Evolutionary conservation across 1,284 basidiomycete genomes (phyloP).

Genomic region (Agroathelia rolfsii): DNA sequence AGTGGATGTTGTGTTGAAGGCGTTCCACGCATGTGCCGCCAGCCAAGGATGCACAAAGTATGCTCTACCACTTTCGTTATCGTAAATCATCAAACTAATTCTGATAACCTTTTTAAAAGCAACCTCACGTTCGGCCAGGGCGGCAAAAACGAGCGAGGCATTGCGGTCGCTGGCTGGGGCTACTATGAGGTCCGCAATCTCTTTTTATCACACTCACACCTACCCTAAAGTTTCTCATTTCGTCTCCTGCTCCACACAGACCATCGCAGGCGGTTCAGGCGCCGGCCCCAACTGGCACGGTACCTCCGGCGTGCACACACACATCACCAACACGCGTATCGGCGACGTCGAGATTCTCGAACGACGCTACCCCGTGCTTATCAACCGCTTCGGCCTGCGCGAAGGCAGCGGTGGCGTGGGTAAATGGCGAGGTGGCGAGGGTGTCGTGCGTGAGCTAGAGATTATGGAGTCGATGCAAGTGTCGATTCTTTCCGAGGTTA

Average conservation of each 20-base stretch:
- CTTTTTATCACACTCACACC: too few relatives aligned
- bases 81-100: constrained; percentile 7
- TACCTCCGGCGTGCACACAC: constrained; percentile 78
- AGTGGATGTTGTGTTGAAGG: constrained; percentile 90
- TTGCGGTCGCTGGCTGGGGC: constrained; percentile 77
- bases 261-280: constrained; percentile 88
- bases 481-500: constrained; percentile 74
- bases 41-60: constrained; percentile 92
- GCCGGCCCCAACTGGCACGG: constrained; percentile 90
- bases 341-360: constrained; percentile 92
- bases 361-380: constrained; percentile 79
- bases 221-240: too few relatives aligned
- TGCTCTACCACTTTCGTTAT: constrained; percentile 17
- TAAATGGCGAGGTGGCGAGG: constrained; percentile 77
- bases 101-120: constrained; percentile 25
- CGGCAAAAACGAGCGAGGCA: constrained; percentile 77
- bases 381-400: constrained; percentile 78
- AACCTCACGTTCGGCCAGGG: constrained; percentile 89
- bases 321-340: constrained; percentile 92
- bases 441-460: constrained; percentile 82
- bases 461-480: constrained; percentile 82
- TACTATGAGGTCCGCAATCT: constrained; percentile 79
- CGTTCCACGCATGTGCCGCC: constrained; percentile 88
- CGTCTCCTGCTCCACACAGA: constrained; percentile 33
- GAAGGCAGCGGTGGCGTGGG: constrained; percentile 73